These are phyloP conservation scores for Bipolaris victoriae DNA, from an alignment of 2,329 filamentous ascomycete species.

Conservation along the genomic window DNA sequence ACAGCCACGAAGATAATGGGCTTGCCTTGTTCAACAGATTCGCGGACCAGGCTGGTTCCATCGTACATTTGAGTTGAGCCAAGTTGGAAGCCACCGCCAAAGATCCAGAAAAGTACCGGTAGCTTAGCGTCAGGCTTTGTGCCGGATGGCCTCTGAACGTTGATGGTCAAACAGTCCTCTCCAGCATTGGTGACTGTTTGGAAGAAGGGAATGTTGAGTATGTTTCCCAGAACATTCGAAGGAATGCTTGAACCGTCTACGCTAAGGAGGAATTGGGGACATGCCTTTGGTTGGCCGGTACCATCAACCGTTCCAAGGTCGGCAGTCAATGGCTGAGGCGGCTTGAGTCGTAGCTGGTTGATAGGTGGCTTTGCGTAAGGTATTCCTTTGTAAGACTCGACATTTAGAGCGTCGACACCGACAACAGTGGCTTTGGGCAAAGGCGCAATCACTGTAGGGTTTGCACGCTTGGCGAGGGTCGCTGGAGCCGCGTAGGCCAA, in stretches of 20 bases:
- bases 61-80: slow-evolving; percentile 51
- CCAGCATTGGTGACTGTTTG: slow-evolving; percentile 46
- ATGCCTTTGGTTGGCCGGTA: slow-evolving; percentile 64
- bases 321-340: slow-evolving; percentile 66
- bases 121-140: slow-evolving; percentile 48
- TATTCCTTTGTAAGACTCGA: slow-evolving; percentile 76
- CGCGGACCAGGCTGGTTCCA: slow-evolving; percentile 47
- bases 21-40: slow-evolving; percentile 59
- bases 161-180: slow-evolving; percentile 54
- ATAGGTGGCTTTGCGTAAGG: slow-evolving; percentile 75
- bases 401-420: slow-evolving; percentile 53
- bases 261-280: slow-evolving; percentile 73
- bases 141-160: slow-evolving; percentile 51
- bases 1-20: slow-evolving; percentile 77
- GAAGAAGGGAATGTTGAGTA: slow-evolving; percentile 50
- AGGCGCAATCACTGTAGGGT: slow-evolving; percentile 61
- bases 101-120: slow-evolving; percentile 59
- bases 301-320: slow-evolving; percentile 67
- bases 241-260: slow-evolving; percentile 49
- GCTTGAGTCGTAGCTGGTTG: slow-evolving; percentile 70
- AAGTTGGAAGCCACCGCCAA: slow-evolving; percentile 51
- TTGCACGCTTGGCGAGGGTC: slow-evolving; percentile 54
- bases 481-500: slow-evolving; percentile 42
- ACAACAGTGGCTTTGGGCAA: slow-evolving; percentile 61
- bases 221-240: slow-evolving; percentile 44